Conservation (phyloP, 2,329 filamentous ascomycete genomes). For the Claviceps digitariae region DNA sequence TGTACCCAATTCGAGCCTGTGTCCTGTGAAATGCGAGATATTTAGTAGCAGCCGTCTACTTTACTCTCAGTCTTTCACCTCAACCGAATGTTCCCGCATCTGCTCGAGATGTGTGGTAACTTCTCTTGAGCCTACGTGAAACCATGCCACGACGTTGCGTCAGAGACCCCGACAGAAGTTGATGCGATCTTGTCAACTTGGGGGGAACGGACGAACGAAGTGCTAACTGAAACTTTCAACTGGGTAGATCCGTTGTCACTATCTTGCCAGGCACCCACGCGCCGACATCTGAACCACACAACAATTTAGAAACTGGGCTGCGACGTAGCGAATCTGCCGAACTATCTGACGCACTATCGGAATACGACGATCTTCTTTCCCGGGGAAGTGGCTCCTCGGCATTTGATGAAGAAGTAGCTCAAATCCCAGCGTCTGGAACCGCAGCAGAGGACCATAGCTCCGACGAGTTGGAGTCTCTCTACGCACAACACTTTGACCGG, state of each 20-base stretch:
- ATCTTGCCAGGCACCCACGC: conserved; percentile 11
- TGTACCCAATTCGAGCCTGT: neutral
- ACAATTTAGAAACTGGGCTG: conserved; percentile 28
- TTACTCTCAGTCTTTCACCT: too few species aligned
- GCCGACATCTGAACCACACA: conserved; percentile 17
- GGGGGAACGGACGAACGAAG: too few species aligned
- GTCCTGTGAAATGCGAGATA: too few species aligned
- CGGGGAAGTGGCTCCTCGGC: conserved; percentile 17
- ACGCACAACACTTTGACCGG: conserved; percentile 24
- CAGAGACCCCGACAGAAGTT: neutral
- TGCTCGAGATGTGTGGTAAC: too few species aligned
- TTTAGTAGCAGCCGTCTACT: too few species aligned
- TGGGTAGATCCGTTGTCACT: conserved; percentile 13
- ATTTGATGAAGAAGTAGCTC: conserved; percentile 11
- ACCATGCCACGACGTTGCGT: neutral
- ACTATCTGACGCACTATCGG: conserved; percentile 27
- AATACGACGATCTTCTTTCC: conserved; percentile 29
- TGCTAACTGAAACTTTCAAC: conserved; percentile 14
- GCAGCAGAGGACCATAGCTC: conserved; percentile 16
- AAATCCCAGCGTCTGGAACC: conserved; percentile 14
- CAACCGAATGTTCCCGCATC: too few species aligned
- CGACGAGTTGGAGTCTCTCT: conserved; percentile 12
- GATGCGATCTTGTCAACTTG: conserved; percentile 1
- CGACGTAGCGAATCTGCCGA: conserved; percentile 27
- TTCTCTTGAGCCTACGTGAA: too few species aligned